A percentile compares a stretch with the other conserved stretches of the same genome.
These are phyloP conservation scores for Calophaca sinica DNA, from an alignment of 306 rosid genomes.

Conservation along the genomic window DNA sequence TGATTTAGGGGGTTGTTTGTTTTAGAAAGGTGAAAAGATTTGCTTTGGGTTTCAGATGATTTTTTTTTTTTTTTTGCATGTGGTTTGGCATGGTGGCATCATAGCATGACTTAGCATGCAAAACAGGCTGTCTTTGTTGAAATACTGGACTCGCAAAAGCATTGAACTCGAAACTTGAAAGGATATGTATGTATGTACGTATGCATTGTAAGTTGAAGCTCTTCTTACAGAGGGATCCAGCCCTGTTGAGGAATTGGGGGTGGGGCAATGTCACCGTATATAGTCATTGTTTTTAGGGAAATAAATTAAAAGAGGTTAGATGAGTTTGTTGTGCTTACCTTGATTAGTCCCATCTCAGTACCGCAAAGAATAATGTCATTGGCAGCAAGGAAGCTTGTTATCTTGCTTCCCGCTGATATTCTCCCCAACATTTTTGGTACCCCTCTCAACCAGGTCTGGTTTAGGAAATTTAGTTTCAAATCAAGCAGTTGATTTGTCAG, in stretches of 20 bases:
- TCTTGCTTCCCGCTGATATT: constrained; percentile 78
- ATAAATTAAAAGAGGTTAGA: too few species aligned
- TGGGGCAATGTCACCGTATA: background rate
- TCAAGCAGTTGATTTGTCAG: constrained; percentile 42
- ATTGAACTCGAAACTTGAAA: constrained; percentile 24
- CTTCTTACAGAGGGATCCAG: constrained; percentile 77
- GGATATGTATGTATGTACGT: too few species aligned
- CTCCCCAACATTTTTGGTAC: constrained; percentile 70
- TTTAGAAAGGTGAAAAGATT: too few species aligned
- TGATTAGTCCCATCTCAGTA: constrained; percentile 73
- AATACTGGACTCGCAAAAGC: constrained; percentile 17
- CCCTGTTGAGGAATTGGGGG: constrained; percentile 59
- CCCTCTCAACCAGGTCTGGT: constrained; percentile 81
- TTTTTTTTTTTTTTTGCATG: too few species aligned
- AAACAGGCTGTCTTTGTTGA: constrained; percentile 23
- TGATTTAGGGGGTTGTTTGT: too few species aligned
- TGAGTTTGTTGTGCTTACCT: constrained; percentile 47
- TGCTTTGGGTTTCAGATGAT: too few species aligned
- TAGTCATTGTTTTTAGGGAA: too few species aligned
- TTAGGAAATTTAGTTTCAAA: constrained; percentile 38
- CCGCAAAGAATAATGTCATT: constrained; percentile 82
- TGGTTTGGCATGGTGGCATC: too few species aligned
- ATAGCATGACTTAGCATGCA: too few species aligned
- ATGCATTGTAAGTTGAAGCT: too few species aligned
- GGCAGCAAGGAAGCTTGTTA: constrained; percentile 70